phyloP scores from a whole-genome alignment of 2,329 filamentous ascomycete genomes.

The Diaporthe vexans region DNA sequence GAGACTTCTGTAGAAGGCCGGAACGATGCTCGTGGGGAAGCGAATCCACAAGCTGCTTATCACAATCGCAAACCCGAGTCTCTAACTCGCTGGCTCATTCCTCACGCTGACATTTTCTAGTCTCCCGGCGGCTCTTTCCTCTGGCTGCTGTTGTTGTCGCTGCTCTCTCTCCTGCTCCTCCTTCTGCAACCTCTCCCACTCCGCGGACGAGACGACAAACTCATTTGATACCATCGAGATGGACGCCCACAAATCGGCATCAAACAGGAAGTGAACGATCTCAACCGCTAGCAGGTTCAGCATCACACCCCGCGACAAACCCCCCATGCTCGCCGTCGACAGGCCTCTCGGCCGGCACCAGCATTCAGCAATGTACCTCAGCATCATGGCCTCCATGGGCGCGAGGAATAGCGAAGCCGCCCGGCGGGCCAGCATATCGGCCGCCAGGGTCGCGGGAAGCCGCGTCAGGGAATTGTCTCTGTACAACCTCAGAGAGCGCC shows the following conservation, averaged over 20 bases:
- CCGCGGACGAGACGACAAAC: slow-evolving; percentile 37
- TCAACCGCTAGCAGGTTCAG: slow-evolving; percentile 63
- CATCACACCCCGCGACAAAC: slow-evolving; percentile 55
- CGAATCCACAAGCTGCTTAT: neutral
- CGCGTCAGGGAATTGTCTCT: slow-evolving; percentile 62
- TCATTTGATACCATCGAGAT: slow-evolving; percentile 52
- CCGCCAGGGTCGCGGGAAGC: slow-evolving; percentile 63
- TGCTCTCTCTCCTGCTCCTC: slow-evolving; percentile 32
- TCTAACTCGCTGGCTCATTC: slow-evolving; percentile 12
- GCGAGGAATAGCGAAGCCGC: slow-evolving; percentile 58
- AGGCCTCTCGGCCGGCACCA: slow-evolving; percentile 57
- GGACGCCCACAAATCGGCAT: slow-evolving; percentile 61
- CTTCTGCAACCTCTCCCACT: slow-evolving; percentile 39
- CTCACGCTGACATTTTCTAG: neutral
- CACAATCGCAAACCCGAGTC: neutral
- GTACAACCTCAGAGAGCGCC: slow-evolving; percentile 43
- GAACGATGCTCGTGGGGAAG: neutral
- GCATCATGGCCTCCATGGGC: slow-evolving; percentile 62
- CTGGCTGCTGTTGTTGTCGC: slow-evolving; percentile 11
- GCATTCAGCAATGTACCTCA: slow-evolving; percentile 60
- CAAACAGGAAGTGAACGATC: slow-evolving; percentile 59
- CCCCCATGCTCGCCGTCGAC: slow-evolving; percentile 56
- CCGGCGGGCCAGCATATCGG: slow-evolving; percentile 62
- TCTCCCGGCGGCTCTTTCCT: neutral
- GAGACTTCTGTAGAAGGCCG: neutral